phyloP scores from a whole-genome alignment of 495 filamentous ascomycete genomes.

The Trichoderma erinaceum region DNA sequence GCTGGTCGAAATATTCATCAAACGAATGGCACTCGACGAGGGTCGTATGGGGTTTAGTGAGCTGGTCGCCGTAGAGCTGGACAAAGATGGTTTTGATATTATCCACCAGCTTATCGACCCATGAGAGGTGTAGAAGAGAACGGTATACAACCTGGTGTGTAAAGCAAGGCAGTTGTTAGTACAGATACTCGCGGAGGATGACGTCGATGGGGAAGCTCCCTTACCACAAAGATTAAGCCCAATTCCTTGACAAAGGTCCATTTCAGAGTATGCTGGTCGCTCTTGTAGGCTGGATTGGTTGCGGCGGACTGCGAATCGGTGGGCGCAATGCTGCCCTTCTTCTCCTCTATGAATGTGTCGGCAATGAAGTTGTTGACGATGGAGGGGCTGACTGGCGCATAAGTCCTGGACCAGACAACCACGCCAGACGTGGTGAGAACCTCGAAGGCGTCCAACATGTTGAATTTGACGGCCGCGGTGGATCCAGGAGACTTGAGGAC shows the following conservation, averaged over 20 bases:
- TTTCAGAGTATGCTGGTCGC: conserved; percentile 90
- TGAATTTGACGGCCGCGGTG: conserved; percentile 12
- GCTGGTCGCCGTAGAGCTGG: conserved; percentile 77
- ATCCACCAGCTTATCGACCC: conserved; percentile 94
- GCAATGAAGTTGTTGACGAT: conserved; percentile 91
- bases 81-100: conserved; percentile 88
- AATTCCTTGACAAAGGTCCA: conserved; percentile 91
- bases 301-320: conserved; percentile 52
- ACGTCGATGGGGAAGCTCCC: conserved; percentile 26
- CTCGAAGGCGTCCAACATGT: conserved; percentile 93
- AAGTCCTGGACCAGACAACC: conserved; percentile 90
- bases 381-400: conserved; percentile 68
- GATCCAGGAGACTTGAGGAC: background rate
- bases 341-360: conserved; percentile 96
- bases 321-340: conserved; percentile 52
- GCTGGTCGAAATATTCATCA: conserved; percentile 90
- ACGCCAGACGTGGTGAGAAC: conserved; percentile 93
- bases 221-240: conserved; percentile 90
- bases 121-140: conserved; percentile 86
- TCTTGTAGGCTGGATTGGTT: conserved; percentile 67
- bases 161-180: background rate
- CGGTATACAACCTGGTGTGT: conserved; percentile 81
- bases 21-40: conserved; percentile 70
- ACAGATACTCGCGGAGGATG: background rate
- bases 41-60: conserved; percentile 73